These are phyloP conservation scores for Akanthomyces uredinophilus DNA, from an alignment of 2,329 filamentous ascomycete genomes.

Conservation along the genomic window DNA sequence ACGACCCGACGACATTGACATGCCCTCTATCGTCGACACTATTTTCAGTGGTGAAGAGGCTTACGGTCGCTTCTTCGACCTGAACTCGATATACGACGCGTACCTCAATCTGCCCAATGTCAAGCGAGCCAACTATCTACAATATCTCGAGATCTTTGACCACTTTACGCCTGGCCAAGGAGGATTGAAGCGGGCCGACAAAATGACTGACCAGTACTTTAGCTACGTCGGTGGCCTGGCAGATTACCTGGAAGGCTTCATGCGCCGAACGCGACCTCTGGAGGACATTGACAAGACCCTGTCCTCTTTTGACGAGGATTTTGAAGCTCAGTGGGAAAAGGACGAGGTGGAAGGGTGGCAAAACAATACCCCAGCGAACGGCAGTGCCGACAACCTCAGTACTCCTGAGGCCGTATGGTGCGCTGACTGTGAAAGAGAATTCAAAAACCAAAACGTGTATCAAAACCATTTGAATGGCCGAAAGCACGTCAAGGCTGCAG, in stretches of 20 bases:
- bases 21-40: slow-evolving; percentile 69
- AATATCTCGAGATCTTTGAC: slow-evolving; percentile 91
- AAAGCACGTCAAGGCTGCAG: slow-evolving; percentile 84
- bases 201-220: slow-evolving; percentile 90
- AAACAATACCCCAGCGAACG: slow-evolving; percentile 42
- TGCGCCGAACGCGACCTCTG: slow-evolving; percentile 76
- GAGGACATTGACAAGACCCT: slow-evolving; percentile 82
- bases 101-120: slow-evolving; percentile 86
- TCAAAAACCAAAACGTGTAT: slow-evolving; percentile 93
- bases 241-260: slow-evolving; percentile 81
- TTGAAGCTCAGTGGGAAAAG: slow-evolving; percentile 75
- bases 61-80: slow-evolving; percentile 77
- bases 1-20: slow-evolving; percentile 58
- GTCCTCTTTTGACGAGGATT: slow-evolving; percentile 71
- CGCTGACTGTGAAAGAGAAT: slow-evolving; percentile 86
- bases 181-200: slow-evolving; percentile 72
- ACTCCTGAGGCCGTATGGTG: slow-evolving; percentile 74
- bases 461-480: slow-evolving; percentile 83
- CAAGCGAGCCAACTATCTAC: slow-evolving; percentile 81
- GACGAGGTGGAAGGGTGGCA: slow-evolving; percentile 78
- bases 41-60: slow-evolving; percentile 96
- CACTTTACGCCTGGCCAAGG: slow-evolving; percentile 70
- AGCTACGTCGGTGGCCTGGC: slow-evolving; percentile 77
- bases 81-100: slow-evolving; percentile 76
- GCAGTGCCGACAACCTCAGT: slow-evolving; percentile 24